Percentiles rank a stretch among this genome's conserved stretches.
Evolutionary conservation across 2,329 filamentous ascomycete genomes (phyloP).

Genomic region (Acephala macrosclerotiorum): DNA sequence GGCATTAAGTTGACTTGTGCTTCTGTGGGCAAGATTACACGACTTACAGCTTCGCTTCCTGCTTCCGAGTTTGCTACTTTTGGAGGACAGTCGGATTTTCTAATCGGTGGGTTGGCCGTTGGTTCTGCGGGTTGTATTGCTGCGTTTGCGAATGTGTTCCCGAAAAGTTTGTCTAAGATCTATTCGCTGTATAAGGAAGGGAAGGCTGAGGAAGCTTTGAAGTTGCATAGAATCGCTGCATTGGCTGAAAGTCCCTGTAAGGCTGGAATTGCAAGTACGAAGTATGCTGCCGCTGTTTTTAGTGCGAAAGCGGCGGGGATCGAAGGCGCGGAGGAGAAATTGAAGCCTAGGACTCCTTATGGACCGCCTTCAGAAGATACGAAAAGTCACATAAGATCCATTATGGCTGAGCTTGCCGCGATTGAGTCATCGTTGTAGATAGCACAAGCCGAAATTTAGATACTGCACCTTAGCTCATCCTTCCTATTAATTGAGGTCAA

Average conservation of each 20-base stretch:
- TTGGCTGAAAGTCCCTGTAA: slow-evolving; percentile 61
- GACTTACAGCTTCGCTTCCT: slow-evolving; percentile 53
- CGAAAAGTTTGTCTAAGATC: slow-evolving; percentile 56
- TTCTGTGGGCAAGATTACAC: slow-evolving; percentile 61
- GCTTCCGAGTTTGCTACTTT: slow-evolving; percentile 59
- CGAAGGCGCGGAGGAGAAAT: slow-evolving; percentile 54
- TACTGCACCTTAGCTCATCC: no score
- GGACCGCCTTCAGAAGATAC: slow-evolving; percentile 49
- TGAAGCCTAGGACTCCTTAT: slow-evolving; percentile 59
- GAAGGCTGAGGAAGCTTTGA: slow-evolving; percentile 56
- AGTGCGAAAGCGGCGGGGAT: slow-evolving; percentile 58
- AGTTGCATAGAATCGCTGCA: slow-evolving; percentile 58
- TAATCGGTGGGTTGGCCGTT: slow-evolving; percentile 60
- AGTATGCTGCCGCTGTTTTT: slow-evolving; percentile 60
- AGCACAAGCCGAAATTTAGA: background rate
- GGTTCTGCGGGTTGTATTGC: slow-evolving; percentile 63
- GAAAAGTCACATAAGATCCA: slow-evolving; percentile 35
- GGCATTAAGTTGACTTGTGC: slow-evolving; percentile 64
- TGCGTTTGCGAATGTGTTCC: slow-evolving; percentile 64
- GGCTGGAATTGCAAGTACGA: slow-evolving; percentile 59
- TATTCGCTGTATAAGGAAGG: slow-evolving; percentile 58
- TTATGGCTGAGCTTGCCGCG: slow-evolving; percentile 21
- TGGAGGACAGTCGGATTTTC: slow-evolving; percentile 65
- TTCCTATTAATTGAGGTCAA: no score
- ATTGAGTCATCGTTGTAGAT: slow-evolving; percentile 24